Base-by-base conservation (phyloP, 2,329 filamentous ascomycete genomes). In the Fusarium devonianum region DNA sequence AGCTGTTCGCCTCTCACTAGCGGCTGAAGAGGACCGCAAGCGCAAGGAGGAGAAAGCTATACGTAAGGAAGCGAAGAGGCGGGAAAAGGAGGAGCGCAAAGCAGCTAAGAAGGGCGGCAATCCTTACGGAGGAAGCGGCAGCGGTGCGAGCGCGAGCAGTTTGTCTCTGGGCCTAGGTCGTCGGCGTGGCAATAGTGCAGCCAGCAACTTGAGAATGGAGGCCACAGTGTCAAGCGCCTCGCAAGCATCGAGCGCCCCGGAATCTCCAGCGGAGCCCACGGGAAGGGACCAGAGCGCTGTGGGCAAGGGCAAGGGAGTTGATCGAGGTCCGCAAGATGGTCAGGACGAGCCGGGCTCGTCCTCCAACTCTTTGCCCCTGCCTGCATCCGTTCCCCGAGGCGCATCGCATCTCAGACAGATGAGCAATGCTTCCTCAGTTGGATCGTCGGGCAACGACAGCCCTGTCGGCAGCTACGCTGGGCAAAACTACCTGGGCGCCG, bases 11-110 rank as follows among this genome's bases (percentile, higher is more conserved):
- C 72, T 96, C 21, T 96, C 92, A 36, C 77, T 99, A n/a, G 92
- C 89, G 0, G 87, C 90, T 1, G 94, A 99, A 69, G 93, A 97
- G 65, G 93, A 97, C 30, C 83, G 93, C n/a, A 89, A 91, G 61
- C 87, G 83, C 35, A 94, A 90, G 67, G 88, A 93, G 50, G 73
- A 73, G 29, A 75, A 75, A 57, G 67, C 65, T 5, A 33, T 69
- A 11, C 66, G 70, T 7, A 97, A 96, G 69, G 89, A 94, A 49
- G 87, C 88, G 2, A 97, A 96, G 76, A 91, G 87, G 64, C 84
- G 84, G 45, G 89, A 91, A 53, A 96, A 96, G 71, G 89, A 91
- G 56, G 87, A 90, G 30, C 90, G 90, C 61, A 94, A 93, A 69
- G 81, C 81, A 7, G 81, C 85, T 17, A 90, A 87, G 69, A 92